A percentile compares a stretch with the other conserved stretches of the same genome.
phyloP scores from a whole-genome alignment of 179 eudicot species.

The Monotropa hypopitys region DNA sequence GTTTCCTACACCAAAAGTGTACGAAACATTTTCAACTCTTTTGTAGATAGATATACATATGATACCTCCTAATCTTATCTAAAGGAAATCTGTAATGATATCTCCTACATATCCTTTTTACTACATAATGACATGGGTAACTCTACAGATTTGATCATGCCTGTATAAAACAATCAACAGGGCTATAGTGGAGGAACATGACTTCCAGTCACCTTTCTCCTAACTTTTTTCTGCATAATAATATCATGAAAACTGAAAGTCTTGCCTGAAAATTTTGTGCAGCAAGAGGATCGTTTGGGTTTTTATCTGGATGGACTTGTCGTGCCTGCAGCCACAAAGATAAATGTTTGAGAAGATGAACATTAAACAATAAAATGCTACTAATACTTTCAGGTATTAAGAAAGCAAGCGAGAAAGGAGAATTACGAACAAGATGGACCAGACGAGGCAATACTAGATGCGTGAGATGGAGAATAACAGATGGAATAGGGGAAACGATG shows the following conservation, averaged over 20 bases:
- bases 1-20: too few relatives aligned
- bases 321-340: constrained; percentile 57
- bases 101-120: background rate
- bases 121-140: background rate
- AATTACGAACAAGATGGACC: background rate
- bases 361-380: background rate
- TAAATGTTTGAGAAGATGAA: background rate
- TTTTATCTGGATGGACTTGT: constrained; percentile 96
- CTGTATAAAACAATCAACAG: background rate
- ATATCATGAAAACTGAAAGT: constrained; percentile 4
- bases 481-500: background rate
- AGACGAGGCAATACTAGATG: background rate
- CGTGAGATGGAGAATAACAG: background rate
- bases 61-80: background rate
- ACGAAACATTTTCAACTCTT: background rate
- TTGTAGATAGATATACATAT: background rate
- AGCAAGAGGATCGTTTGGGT: constrained; percentile 88
- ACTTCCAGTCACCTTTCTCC: constrained; percentile 1
- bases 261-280: constrained; percentile 92
- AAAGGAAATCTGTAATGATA: background rate
- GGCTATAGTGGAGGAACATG: background rate
- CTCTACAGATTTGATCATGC: background rate
- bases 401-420: background rate
- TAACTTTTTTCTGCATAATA: background rate
- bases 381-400: background rate